A percentile compares a stretch with the other conserved stretches of the same genome.
phyloP scores from a whole-genome alignment of 805 yeast genomes.

The Schizosaccharomyces pombe region DNA sequence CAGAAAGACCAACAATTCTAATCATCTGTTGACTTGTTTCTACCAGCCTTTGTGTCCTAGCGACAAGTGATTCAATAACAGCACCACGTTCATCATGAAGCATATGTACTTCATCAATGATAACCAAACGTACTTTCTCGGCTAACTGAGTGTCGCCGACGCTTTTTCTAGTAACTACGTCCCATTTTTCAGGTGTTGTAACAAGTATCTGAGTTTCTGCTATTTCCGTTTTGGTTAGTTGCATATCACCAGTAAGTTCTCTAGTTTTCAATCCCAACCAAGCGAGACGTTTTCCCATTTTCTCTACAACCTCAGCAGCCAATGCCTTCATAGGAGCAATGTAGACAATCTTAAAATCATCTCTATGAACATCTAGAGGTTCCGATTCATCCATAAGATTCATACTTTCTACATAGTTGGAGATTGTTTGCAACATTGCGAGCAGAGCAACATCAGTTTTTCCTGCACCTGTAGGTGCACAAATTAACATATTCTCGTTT shows the following conservation, averaged over 20 bases:
- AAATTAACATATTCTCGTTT: constrained; percentile 80
- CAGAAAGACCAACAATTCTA: constrained; percentile 79
- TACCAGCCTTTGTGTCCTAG: constrained; percentile 82
- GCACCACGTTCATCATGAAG: constrained; percentile 96
- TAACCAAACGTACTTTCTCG: constrained; percentile 58
- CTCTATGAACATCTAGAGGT: constrained; percentile 39
- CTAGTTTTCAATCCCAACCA: constrained; percentile 75
- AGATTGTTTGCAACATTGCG: constrained; percentile 54
- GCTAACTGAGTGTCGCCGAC: constrained; percentile 71
- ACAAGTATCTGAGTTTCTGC: constrained; percentile 66
- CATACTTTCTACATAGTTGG: constrained; percentile 25
- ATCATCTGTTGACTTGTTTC: constrained; percentile 87
- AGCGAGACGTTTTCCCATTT: constrained; percentile 47
- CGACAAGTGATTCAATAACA: constrained; percentile 83
- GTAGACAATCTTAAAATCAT: constrained; percentile 72
- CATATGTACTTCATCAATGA: constrained; percentile 90
- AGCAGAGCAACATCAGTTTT: constrained; percentile 81
- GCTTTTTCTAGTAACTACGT: constrained; percentile 83
- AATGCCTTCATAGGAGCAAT: constrained; percentile 85
- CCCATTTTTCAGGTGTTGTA: constrained; percentile 94
- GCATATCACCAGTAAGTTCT: constrained; percentile 92
- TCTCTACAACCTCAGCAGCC: constrained; percentile 91
- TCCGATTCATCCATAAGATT: constrained; percentile 29
- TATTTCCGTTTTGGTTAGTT: constrained; percentile 58
- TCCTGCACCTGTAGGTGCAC: constrained; percentile 98